Conservation (phyloP, 176 grass and related monocot genomes). For the Thalia dealbata region DNA sequence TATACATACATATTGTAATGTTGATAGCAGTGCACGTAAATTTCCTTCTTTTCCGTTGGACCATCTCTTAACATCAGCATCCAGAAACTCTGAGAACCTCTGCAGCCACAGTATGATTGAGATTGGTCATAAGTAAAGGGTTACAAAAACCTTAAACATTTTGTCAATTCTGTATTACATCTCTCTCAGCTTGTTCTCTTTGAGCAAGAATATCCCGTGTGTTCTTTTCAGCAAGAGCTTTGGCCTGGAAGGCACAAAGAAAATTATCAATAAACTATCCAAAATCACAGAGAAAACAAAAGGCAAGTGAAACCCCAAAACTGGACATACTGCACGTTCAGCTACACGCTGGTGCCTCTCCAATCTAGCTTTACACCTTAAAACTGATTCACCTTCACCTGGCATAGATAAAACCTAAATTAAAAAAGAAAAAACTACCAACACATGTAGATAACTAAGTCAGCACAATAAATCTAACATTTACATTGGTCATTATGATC, state of each 20-base stretch:
- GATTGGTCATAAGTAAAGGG: conserved; percentile 9
- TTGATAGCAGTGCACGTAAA: conserved; percentile 86
- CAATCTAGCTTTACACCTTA: conserved; percentile 19
- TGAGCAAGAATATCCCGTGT: conserved; percentile 77
- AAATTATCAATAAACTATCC: not conserved
- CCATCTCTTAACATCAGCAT: conserved; percentile 94
- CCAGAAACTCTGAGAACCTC: conserved; percentile 86
- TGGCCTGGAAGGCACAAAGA: not conserved
- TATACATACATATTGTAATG: conserved; percentile 86
- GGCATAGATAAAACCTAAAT: not conserved
- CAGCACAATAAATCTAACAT: not conserved
- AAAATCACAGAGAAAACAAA: not conserved
- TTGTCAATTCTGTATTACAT: conserved; percentile 40
- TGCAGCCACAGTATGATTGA: conserved; percentile 31
- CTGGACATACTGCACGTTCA: conserved; percentile 20
- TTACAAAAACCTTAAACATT: conserved; percentile 10
- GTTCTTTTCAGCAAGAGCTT: conserved; percentile 88
- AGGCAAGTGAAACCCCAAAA: not conserved
- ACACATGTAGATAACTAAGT: not conserved
- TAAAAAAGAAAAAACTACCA: not conserved
- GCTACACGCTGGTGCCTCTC: conserved; percentile 17
- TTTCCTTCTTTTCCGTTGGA: conserved; percentile 99
- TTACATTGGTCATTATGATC: conserved; percentile 10
- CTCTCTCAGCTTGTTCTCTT: conserved; percentile 84
- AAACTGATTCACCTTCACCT: conserved; percentile 2